phyloP scores from a whole-genome alignment of 306 rosid genomes.

The Cyamopsis tetragonoloba region DNA sequence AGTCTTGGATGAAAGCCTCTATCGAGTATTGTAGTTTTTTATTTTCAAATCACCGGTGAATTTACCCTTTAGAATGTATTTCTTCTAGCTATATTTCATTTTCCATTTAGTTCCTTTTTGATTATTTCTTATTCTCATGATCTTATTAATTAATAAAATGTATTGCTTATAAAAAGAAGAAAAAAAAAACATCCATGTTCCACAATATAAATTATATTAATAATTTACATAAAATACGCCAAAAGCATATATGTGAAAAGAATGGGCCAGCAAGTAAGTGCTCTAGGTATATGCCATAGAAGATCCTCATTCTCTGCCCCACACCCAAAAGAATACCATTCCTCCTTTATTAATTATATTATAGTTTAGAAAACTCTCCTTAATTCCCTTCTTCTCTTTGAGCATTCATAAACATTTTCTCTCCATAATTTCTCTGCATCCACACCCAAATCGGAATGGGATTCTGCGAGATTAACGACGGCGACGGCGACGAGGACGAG shows the following conservation, averaged over 20 bases:
- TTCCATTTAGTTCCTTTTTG: too few relatives aligned
- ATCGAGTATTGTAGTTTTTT: too few relatives aligned
- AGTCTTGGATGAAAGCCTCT: too few relatives aligned
- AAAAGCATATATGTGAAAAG: slow-evolving; percentile 33
- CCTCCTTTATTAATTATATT: too few relatives aligned
- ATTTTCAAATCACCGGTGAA: too few relatives aligned
- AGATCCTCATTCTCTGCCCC: slow-evolving; percentile 46
- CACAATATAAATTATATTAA: slow-evolving; percentile 20
- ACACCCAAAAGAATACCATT: slow-evolving; percentile 13
- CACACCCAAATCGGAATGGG: too few relatives aligned
- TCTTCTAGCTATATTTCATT: too few relatives aligned
- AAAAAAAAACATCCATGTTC: slow-evolving; percentile 16
- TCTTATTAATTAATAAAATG: background rate
- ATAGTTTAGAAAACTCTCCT: slow-evolving; percentile 20
- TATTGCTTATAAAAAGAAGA: background rate
- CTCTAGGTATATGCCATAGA: slow-evolving; percentile 61
- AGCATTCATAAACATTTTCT: slow-evolving; percentile 3
- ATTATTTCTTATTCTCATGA: too few relatives aligned
- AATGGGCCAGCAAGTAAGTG: slow-evolving; percentile 54
- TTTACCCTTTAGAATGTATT: too few relatives aligned
- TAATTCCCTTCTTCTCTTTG: slow-evolving; percentile 32
- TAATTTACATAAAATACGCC: slow-evolving; percentile 25
- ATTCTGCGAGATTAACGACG: slow-evolving; percentile 21
- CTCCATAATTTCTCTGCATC: slow-evolving; percentile 2
- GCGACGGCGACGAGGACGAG: slow-evolving; percentile 26